Evolutionary conservation across 2,329 filamentous ascomycete species (phyloP).

Genomic region (Emericellopsis cladophorae): DNA sequence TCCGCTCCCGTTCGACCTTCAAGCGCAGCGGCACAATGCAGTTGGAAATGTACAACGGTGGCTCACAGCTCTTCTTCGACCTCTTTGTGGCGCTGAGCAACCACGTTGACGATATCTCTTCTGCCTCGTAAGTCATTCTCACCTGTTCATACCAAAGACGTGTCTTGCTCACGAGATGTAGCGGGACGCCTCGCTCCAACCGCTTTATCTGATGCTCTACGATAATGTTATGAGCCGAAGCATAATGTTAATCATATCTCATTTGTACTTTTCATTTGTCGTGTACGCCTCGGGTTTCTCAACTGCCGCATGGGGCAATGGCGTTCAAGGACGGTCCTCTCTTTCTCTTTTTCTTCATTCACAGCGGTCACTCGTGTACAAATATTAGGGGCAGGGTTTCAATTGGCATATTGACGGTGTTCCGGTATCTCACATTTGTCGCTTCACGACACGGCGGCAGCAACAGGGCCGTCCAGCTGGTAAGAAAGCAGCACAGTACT

Average conservation of each 20-base stretch:
- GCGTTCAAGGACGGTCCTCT: slow-evolving; percentile 5
- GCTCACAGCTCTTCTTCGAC: slow-evolving; percentile 78
- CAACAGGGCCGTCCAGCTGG: too few species aligned
- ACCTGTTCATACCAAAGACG: not conserved
- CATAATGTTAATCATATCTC: not conserved
- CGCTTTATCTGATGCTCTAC: slow-evolving; percentile 18
- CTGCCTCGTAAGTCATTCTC: slow-evolving; percentile 33
- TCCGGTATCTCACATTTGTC: not conserved
- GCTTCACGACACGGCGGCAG: not conserved
- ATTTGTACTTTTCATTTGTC: slow-evolving; percentile 2
- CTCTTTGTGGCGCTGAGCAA: slow-evolving; percentile 89
- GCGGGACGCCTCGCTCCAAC: slow-evolving; percentile 33
- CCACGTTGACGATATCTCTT: slow-evolving; percentile 62
- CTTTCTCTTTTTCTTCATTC: slow-evolving; percentile 2
- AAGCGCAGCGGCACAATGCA: slow-evolving; percentile 94
- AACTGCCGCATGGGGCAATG: not conserved
- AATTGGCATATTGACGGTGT: not conserved
- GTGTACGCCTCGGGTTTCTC: not conserved
- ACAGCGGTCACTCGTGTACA: slow-evolving; percentile 16
- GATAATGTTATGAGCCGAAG: not conserved
- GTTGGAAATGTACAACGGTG: slow-evolving; percentile 81
- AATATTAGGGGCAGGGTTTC: slow-evolving; percentile 12
- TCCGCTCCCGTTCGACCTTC: slow-evolving; percentile 75
- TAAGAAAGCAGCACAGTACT: too few species aligned
- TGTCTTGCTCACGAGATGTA: slow-evolving; percentile 3